These are phyloP conservation scores for Apostasia shenzhenica DNA, from an alignment of 106 monocot genomes.

Conservation along the genomic window DNA sequence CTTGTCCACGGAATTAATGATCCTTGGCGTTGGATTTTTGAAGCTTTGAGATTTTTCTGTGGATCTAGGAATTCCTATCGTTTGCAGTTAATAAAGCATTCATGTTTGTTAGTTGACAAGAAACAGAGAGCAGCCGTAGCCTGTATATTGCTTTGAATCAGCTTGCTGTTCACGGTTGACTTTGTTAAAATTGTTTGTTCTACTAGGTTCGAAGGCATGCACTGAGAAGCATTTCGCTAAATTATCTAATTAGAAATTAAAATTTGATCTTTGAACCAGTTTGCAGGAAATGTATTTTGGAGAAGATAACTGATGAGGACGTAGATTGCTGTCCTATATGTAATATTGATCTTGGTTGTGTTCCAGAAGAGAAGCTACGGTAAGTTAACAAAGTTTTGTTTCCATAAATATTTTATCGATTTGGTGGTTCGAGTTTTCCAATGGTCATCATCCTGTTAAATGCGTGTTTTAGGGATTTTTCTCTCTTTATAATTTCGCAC, in stretches of 20 bases:
- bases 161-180: background rate
- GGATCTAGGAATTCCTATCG: background rate
- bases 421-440: background rate
- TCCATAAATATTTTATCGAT: background rate
- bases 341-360: constrained; percentile 62
- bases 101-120: no score
- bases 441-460: background rate
- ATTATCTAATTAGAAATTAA: background rate
- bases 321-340: constrained; percentile 79
- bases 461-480: background rate
- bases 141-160: no score
- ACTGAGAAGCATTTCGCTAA: background rate
- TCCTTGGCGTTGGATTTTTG: no score
- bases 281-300: constrained; percentile 91
- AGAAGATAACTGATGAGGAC: constrained; percentile 72
- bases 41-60: no score
- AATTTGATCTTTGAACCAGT: constrained; percentile 31
- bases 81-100: background rate
- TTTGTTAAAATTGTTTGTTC: background rate
- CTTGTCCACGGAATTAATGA: no score
- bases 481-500: no score
- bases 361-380: constrained; percentile 78
- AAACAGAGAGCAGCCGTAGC: no score
- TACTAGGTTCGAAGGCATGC: background rate
- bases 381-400: constrained; percentile 5